A percentile compares a stretch with the other conserved stretches of the same genome.
phyloP scores from a whole-genome alignment of 2,329 filamentous ascomycete genomes.

The Fusarium mangiferae region DNA sequence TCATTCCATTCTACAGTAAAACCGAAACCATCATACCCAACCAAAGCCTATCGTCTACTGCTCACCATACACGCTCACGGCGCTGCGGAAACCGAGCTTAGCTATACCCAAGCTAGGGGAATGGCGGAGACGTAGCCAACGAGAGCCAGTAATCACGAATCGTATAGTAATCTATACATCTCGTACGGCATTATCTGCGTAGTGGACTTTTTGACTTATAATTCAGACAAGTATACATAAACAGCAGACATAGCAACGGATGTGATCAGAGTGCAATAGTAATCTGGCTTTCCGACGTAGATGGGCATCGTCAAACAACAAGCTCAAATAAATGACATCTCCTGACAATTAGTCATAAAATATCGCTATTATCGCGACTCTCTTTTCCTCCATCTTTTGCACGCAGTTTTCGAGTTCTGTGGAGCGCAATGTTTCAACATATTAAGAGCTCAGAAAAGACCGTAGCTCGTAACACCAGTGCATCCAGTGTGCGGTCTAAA shows the following conservation, averaged over 20 bases:
- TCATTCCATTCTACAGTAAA: no score
- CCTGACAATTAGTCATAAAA: constrained; percentile 39
- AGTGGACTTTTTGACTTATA: not conserved
- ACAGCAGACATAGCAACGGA: not conserved
- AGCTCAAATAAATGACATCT: constrained; percentile 12
- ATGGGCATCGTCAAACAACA: constrained; percentile 49
- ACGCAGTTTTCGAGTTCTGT: constrained; percentile 14
- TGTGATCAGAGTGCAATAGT: constrained; percentile 18
- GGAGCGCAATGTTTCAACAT: constrained; percentile 28
- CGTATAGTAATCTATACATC: not conserved
- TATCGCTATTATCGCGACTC: constrained; percentile 26
- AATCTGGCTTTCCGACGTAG: constrained; percentile 40
- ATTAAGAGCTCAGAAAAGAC: constrained; percentile 16
- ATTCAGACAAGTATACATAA: not conserved
- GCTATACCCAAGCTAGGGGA: not conserved
- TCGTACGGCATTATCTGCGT: not conserved
- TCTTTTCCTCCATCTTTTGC: constrained; percentile 3
- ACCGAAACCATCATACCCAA: no score
- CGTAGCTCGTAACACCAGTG: constrained; percentile 37
- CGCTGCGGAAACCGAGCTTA: no score
- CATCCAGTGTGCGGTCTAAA: constrained; percentile 42
- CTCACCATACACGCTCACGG: no score
- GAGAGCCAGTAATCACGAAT: not conserved
- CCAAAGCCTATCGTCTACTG: no score
- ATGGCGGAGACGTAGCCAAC: not conserved